These are phyloP conservation scores for Boletales sp. DNA, from an alignment of 768 basidiomycete genomes.

Conservation along the genomic window DNA sequence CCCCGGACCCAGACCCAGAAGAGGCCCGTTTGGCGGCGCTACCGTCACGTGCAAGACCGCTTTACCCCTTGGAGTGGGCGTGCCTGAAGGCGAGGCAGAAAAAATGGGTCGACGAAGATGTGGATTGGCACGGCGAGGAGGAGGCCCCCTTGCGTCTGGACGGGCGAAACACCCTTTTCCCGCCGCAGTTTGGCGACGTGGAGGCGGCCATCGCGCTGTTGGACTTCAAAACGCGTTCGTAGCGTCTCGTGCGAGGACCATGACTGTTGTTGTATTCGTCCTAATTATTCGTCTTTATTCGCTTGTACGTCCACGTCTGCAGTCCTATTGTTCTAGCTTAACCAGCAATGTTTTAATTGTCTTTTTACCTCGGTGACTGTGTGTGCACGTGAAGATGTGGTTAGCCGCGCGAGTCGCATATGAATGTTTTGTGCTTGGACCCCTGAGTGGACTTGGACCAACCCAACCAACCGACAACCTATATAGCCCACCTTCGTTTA, in stretches of 20 bases:
- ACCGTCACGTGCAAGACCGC: conserved; percentile 35
- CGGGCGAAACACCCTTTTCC: background rate
- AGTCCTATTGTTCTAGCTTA: too few species aligned
- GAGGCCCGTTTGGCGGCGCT: conserved; percentile 24
- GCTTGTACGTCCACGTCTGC: background rate
- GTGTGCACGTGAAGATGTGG: conserved; percentile 18
- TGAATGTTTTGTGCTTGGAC: background rate
- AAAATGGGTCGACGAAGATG: conserved; percentile 21
- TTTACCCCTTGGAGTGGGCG: conserved; percentile 69
- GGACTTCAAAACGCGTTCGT: conserved; percentile 28
- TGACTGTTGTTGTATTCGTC: conserved; percentile 9
- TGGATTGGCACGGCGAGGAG: conserved; percentile 5
- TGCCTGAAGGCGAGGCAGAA: conserved; percentile 49
- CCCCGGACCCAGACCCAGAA: conserved; percentile 18
- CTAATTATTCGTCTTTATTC: conserved; percentile 31
- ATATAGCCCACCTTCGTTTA: conserved; percentile 16
- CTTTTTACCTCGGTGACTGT: too few species aligned
- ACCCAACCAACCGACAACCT: conserved; percentile 16
- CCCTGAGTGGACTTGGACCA: background rate
- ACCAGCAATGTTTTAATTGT: too few species aligned
- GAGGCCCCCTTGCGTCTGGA: background rate
- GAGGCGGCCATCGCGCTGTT: conserved; percentile 36
- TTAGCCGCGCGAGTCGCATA: conserved; percentile 18
- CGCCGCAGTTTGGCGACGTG: conserved; percentile 29
- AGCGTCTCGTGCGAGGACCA: background rate